A percentile compares a stretch with the other conserved stretches of the same genome.
phyloP scores from a whole-genome alignment of 1,284 basidiomycete species.

The Apiotrichum akiyoshidainum region DNA sequence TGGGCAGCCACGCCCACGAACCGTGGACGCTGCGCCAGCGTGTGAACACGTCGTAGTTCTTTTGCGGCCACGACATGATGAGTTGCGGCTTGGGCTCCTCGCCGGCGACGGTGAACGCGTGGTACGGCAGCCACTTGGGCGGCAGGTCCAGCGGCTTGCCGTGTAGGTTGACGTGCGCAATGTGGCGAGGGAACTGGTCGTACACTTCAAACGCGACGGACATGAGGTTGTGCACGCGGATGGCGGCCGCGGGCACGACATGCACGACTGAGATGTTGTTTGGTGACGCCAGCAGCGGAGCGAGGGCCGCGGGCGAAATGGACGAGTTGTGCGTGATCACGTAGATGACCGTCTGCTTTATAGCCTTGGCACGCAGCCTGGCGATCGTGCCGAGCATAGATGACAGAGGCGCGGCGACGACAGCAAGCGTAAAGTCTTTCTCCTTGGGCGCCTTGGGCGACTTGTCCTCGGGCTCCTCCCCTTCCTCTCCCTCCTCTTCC shows the following conservation, averaged over 20 bases:
- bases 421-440: not conserved
- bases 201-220: slow-evolving; percentile 35
- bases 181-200: slow-evolving; percentile 24
- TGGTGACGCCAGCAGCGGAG: slow-evolving; percentile 2
- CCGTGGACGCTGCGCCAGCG: slow-evolving; percentile 34
- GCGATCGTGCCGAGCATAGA: not conserved
- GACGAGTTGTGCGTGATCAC: slow-evolving; percentile 9
- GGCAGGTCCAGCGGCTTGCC: slow-evolving; percentile 19
- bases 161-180: slow-evolving; percentile 24
- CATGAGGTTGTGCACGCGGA: slow-evolving; percentile 18
- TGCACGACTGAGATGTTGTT: slow-evolving; percentile 5
- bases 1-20: slow-evolving; percentile 24
- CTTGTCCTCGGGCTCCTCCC: not conserved
- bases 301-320: not conserved
- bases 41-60: slow-evolving; percentile 41
- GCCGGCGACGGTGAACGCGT: slow-evolving; percentile 35
- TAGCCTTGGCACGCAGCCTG: slow-evolving; percentile 1
- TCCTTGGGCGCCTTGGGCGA: not conserved
- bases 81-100: slow-evolving; percentile 28
- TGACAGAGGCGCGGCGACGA: not conserved
- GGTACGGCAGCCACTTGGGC: slow-evolving; percentile 23
- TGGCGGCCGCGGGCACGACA: slow-evolving; percentile 7
- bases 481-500: not conserved
- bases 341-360: slow-evolving; percentile 11
- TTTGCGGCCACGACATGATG: slow-evolving; percentile 37